Evolutionary conservation across 768 basidiomycete genomes (phyloP).

Genomic region (Trametes cubensis): DNA sequence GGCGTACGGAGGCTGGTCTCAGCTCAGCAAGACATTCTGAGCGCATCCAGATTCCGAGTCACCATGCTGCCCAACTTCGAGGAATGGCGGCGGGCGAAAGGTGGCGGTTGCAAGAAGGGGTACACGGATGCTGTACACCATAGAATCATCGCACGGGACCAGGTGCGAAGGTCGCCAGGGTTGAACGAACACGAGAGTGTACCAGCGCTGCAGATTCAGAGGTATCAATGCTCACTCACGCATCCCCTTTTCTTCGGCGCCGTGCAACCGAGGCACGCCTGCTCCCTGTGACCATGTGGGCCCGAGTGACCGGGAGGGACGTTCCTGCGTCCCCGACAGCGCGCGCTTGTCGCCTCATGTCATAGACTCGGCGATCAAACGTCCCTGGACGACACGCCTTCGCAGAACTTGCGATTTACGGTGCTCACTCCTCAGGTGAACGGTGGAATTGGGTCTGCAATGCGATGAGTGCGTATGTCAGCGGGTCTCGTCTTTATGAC

Average conservation of each 20-base stretch:
- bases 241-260: not conserved
- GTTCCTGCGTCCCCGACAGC: conserved; percentile 5
- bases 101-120: conserved; percentile 17
- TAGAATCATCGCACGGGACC: not conserved
- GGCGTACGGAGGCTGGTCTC: conserved; percentile 16
- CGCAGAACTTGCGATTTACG: conserved; percentile 9
- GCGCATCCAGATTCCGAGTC: not conserved
- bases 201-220: not conserved
- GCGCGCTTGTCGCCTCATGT: conserved; percentile 10
- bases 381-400: conserved; percentile 1
- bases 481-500: too few relatives aligned
- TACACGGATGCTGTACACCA: conserved; percentile 7
- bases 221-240: not conserved
- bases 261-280: conserved; percentile 11
- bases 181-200: not conserved
- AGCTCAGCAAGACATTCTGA: not conserved
- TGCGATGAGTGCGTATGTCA: too few relatives aligned
- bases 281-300: conserved; percentile 9
- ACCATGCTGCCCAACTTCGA: conserved; percentile 7
- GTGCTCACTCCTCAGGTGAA: not conserved
- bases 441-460: not conserved
- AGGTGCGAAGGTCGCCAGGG: not conserved
- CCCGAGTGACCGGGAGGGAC: conserved; percentile 1
- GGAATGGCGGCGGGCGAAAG: not conserved
- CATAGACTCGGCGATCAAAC: conserved; percentile 25